Conservation (phyloP, 108 stramenopile species). For the Discostella stelligeroides region DNA sequence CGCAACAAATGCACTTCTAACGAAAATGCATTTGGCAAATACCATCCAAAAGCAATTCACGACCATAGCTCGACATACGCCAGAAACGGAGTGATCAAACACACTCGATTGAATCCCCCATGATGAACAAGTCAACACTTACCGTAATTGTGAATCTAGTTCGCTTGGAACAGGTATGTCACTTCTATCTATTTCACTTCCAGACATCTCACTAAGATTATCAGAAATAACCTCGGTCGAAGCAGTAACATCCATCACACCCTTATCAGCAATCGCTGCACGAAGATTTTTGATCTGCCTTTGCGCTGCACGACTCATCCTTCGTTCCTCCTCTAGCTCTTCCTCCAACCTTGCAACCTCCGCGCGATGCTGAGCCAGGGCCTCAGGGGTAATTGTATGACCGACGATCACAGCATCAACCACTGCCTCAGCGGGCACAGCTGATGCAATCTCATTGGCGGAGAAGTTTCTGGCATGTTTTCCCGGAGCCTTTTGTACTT, state of each 20-base stretch:
- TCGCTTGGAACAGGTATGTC: conserved; percentile 37
- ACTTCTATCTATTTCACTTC: conserved; percentile 44
- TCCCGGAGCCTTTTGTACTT: conserved; percentile 7
- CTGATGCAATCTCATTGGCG: neutral
- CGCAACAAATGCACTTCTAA: conserved; percentile 1
- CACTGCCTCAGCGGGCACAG: conserved; percentile 34
- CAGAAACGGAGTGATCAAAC: conserved; percentile 28
- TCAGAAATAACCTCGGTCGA: conserved; percentile 44
- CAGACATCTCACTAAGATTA: conserved; percentile 51
- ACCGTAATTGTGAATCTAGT: conserved; percentile 37
- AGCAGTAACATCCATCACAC: conserved; percentile 66
- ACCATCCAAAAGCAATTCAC: neutral
- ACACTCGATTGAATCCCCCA: conserved; percentile 6
- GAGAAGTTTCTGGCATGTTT: conserved; percentile 19
- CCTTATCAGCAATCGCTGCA: conserved; percentile 72
- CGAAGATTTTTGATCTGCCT: conserved; percentile 82
- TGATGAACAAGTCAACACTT: conserved; percentile 16
- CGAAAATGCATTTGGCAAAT: neutral
- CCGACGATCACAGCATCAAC: conserved; percentile 53
- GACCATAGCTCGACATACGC: conserved; percentile 6
- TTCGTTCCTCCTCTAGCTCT: conserved; percentile 74
- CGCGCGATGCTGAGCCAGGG: conserved; percentile 70
- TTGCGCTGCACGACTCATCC: conserved; percentile 70
- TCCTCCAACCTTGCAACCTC: conserved; percentile 73
- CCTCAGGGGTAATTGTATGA: conserved; percentile 72